phyloP scores from a whole-genome alignment of 2,329 filamentous ascomycete genomes.

The Aspergillus sp. region DNA sequence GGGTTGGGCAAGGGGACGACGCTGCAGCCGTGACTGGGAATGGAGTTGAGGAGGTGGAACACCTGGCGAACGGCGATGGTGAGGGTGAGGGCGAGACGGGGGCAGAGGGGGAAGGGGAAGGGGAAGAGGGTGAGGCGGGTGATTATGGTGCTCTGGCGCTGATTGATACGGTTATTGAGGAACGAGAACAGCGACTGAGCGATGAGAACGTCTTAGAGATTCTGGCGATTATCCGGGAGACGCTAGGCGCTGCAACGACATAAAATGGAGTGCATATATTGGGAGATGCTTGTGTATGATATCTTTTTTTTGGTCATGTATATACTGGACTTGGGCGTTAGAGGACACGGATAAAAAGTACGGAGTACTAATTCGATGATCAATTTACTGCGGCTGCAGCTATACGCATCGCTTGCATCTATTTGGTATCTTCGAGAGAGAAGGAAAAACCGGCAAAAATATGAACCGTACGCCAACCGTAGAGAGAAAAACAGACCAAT shows the following conservation, averaged over 20 bases:
- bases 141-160: slow-evolving; percentile 39
- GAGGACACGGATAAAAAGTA: neutral
- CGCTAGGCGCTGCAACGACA: slow-evolving; percentile 20
- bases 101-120: slow-evolving; percentile 19
- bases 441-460: neutral
- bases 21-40: slow-evolving; percentile 7
- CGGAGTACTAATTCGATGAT: neutral
- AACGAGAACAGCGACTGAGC: slow-evolving; percentile 41
- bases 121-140: slow-evolving; percentile 28
- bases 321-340: slow-evolving; percentile 1
- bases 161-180: slow-evolving; percentile 44
- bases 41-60: slow-evolving; percentile 19
- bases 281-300: neutral
- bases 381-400: neutral
- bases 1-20: slow-evolving; percentile 5
- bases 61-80: slow-evolving; percentile 15
- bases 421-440: slow-evolving; percentile 11
- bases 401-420: slow-evolving; percentile 1
- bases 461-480: slow-evolving; percentile 7
- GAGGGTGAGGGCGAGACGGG: slow-evolving; percentile 17
- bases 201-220: slow-evolving; percentile 39
- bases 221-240: slow-evolving; percentile 37
- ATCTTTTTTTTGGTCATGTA: neutral
- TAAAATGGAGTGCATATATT: neutral
- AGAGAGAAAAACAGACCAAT: neutral